A percentile compares a stretch with the other conserved stretches of the same genome.
Evolutionary conservation across 2,329 filamentous ascomycete genomes (phyloP).

Genomic region (Fusarium illudens): DNA sequence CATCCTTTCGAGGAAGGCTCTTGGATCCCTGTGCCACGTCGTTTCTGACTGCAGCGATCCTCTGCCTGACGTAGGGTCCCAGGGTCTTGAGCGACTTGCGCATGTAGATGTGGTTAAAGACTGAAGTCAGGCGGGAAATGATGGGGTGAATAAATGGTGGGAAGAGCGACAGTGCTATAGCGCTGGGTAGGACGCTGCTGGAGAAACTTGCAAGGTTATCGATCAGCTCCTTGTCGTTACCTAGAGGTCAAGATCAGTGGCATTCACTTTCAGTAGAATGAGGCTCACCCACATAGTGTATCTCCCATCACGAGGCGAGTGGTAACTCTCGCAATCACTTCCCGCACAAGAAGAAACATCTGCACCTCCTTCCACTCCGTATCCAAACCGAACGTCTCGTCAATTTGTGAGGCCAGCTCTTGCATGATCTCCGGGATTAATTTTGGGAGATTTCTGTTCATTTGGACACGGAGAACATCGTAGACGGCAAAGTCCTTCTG

Average conservation of each 20-base stretch:
- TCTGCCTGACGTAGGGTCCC: neutral
- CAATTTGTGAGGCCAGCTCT: neutral
- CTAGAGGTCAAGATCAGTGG: neutral
- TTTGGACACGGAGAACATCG: neutral
- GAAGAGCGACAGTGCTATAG: neutral
- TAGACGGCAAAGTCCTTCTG: neutral
- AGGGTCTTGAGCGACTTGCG: neutral
- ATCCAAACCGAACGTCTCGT: neutral
- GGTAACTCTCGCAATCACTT: neutral
- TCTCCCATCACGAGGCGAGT: neutral
- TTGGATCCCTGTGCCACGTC: neutral
- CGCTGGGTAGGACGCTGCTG: neutral
- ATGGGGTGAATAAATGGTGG: neutral
- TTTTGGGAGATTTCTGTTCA: neutral
- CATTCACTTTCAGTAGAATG: neutral
- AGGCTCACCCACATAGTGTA: neutral
- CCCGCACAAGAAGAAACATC: neutral
- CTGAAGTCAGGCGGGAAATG: neutral
- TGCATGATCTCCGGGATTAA: neutral
- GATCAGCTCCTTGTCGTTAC: neutral
- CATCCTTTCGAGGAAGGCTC: neutral
- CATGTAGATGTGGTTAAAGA: neutral
- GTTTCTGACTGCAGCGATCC: neutral
- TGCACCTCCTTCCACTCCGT: neutral
- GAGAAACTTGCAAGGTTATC: neutral